Evolutionary conservation across 495 filamentous ascomycete genomes (phyloP).

Genomic region (Parachaetomium inaequale): DNA sequence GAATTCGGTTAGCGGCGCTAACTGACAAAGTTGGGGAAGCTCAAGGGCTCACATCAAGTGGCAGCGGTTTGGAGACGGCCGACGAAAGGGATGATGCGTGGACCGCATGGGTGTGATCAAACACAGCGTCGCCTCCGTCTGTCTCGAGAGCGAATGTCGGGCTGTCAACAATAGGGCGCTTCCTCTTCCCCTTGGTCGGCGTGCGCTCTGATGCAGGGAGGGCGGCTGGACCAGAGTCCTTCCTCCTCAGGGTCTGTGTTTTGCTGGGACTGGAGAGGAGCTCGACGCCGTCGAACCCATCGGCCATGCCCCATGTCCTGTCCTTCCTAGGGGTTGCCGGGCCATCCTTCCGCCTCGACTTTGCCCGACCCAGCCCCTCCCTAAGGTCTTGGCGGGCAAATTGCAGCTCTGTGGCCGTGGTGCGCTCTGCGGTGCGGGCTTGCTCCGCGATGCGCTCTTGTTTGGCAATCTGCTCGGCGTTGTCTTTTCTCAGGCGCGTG

Average conservation of each 20-base stretch:
- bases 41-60: conserved; percentile 36
- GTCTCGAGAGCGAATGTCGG: conserved; percentile 50
- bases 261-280: conserved; percentile 45
- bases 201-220: conserved; percentile 42
- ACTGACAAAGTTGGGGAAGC: neutral
- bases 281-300: conserved; percentile 55
- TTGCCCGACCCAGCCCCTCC: conserved; percentile 44
- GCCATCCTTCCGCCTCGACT: conserved; percentile 37
- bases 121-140: conserved; percentile 19
- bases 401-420: conserved; percentile 48
- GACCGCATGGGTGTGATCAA: neutral
- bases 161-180: conserved; percentile 49
- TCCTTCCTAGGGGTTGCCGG: conserved; percentile 48
- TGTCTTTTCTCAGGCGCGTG: conserved; percentile 41
- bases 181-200: conserved; percentile 50
- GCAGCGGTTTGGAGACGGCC: conserved; percentile 13
- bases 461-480: conserved; percentile 44
- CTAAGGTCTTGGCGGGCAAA: conserved; percentile 51
- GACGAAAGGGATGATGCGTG: neutral
- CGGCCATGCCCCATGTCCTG: conserved; percentile 43
- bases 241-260: conserved; percentile 33
- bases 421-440: conserved; percentile 44
- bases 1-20: conserved; percentile 16
- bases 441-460: conserved; percentile 46
- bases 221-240: conserved; percentile 34